A percentile compares a stretch with the other conserved stretches of the same genome.
These are phyloP conservation scores for Ceratobasidium theobromae DNA, from an alignment of 1,284 basidiomycete species.

Conservation along the genomic window DNA sequence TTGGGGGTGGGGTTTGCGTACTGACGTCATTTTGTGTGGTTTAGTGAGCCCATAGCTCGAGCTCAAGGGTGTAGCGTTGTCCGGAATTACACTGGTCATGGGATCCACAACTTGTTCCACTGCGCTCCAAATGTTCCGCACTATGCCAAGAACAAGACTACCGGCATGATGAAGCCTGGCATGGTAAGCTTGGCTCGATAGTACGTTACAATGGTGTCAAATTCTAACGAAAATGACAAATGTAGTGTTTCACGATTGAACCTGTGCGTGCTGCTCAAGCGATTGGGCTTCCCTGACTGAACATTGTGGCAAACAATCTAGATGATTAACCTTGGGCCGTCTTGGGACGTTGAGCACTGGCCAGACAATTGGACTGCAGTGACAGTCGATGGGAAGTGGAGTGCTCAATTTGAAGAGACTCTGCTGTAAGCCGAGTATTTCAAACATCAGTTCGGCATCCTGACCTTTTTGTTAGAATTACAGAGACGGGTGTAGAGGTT, in stretches of 20 bases:
- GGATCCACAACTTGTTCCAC: constrained; percentile 85
- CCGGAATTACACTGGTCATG: constrained; percentile 88
- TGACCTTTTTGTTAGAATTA: constrained; percentile 60
- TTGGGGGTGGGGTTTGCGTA: neutral
- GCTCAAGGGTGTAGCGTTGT: constrained; percentile 81
- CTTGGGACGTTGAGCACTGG: constrained; percentile 76
- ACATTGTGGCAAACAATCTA: constrained; percentile 41
- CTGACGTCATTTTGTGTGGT: constrained; percentile 23
- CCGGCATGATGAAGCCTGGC: constrained; percentile 81
- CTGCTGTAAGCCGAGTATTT: constrained; percentile 61
- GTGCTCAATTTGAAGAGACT: constrained; percentile 96
- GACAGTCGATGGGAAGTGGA: constrained; percentile 83
- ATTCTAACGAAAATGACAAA: neutral
- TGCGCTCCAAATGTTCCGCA: constrained; percentile 74
- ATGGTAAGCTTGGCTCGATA: constrained; percentile 55
- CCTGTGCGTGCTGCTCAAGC: constrained; percentile 52
- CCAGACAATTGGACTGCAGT: constrained; percentile 93
- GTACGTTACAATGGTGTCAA: neutral
- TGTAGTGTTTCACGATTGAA: constrained; percentile 58
- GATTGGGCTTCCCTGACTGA: neutral
- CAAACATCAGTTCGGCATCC: constrained; percentile 36
- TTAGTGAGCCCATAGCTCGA: constrained; percentile 78
- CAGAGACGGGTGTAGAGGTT: constrained; percentile 87
- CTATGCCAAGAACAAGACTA: constrained; percentile 82
- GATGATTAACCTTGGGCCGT: constrained; percentile 90